phyloP scores from a whole-genome alignment of 257 asterid species.

The Rhazya stricta region DNA sequence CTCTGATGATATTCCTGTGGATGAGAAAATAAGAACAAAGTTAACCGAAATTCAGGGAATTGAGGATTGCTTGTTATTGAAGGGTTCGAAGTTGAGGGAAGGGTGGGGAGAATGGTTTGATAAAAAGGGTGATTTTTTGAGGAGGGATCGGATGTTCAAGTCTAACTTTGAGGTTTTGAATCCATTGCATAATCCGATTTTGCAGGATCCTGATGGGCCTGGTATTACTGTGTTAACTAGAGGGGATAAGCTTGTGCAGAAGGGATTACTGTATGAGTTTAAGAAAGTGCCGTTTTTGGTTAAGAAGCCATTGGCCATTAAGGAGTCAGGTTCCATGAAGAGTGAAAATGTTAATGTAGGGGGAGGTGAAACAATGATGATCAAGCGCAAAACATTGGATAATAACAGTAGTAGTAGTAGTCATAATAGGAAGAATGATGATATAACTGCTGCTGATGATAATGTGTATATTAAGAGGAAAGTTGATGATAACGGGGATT shows the following conservation, averaged over 20 bases:
- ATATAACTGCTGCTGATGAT: background rate
- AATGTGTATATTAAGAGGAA: slow-evolving; percentile 7
- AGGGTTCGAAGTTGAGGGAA: slow-evolving; percentile 80
- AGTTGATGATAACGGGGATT: slow-evolving; percentile 7
- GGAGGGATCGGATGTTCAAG: slow-evolving; percentile 83
- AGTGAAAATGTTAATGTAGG: slow-evolving; percentile 10
- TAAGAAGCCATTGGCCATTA: slow-evolving; percentile 53
- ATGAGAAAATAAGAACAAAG: slow-evolving; percentile 56
- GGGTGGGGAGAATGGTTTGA: slow-evolving; percentile 99
- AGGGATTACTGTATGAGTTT: slow-evolving; percentile 60
- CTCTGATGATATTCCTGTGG: slow-evolving; percentile 77
- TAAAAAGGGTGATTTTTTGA: slow-evolving; percentile 76
- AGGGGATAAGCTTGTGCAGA: slow-evolving; percentile 68
- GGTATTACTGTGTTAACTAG: slow-evolving; percentile 68
- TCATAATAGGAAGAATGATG: background rate
- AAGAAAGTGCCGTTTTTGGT: slow-evolving; percentile 53
- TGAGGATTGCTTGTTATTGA: slow-evolving; percentile 84
- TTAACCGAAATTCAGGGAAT: slow-evolving; percentile 47
- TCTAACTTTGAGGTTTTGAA: slow-evolving; percentile 73
- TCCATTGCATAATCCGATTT: slow-evolving; percentile 70
- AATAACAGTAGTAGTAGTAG: slow-evolving; percentile 22
- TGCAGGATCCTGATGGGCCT: slow-evolving; percentile 88
- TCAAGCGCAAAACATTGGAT: slow-evolving; percentile 53
- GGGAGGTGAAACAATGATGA: slow-evolving; percentile 26
- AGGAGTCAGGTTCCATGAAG: slow-evolving; percentile 19